phyloP scores from a whole-genome alignment of 345 rosid species.

The Euphorbia pulcherrima region DNA sequence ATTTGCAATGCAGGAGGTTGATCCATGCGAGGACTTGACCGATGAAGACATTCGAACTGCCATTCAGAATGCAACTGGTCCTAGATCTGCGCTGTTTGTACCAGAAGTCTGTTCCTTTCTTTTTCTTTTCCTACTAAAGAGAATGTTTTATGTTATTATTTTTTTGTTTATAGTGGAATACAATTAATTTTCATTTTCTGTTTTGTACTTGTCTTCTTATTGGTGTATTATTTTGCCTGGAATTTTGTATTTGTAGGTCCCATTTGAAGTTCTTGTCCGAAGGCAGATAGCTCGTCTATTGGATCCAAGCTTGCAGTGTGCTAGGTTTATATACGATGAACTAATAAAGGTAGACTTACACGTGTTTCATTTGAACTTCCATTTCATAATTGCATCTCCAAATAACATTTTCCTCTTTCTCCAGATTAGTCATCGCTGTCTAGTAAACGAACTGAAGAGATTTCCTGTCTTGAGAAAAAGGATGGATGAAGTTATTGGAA shows the following conservation, averaged over 20 bases:
- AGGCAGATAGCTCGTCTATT: conserved; percentile 88
- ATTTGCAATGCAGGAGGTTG: conserved; percentile 64
- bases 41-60: conserved; percentile 90
- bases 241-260: conserved; percentile 48
- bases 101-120: conserved; percentile 59
- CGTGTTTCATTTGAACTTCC: background rate
- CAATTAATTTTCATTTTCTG: background rate
- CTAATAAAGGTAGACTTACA: conserved; percentile 56
- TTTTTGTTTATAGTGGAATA: background rate
- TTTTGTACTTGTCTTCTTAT: background rate
- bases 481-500: conserved; percentile 89
- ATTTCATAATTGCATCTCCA: background rate
- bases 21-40: conserved; percentile 93
- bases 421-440: conserved; percentile 90
- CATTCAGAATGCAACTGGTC: conserved; percentile 96
- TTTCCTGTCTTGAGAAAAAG: conserved; percentile 86
- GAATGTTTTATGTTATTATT: too few relatives aligned
- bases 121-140: too few relatives aligned
- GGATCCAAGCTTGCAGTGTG: conserved; percentile 96
- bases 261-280: conserved; percentile 91
- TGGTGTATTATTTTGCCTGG: background rate
- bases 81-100: conserved; percentile 79
- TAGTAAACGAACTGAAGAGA: conserved; percentile 64
- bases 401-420: conserved; percentile 16
- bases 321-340: conserved; percentile 92